These are phyloP conservation scores for Otatea glauca DNA, from an alignment of 176 grass and related monocot species.

Conservation along the genomic window DNA sequence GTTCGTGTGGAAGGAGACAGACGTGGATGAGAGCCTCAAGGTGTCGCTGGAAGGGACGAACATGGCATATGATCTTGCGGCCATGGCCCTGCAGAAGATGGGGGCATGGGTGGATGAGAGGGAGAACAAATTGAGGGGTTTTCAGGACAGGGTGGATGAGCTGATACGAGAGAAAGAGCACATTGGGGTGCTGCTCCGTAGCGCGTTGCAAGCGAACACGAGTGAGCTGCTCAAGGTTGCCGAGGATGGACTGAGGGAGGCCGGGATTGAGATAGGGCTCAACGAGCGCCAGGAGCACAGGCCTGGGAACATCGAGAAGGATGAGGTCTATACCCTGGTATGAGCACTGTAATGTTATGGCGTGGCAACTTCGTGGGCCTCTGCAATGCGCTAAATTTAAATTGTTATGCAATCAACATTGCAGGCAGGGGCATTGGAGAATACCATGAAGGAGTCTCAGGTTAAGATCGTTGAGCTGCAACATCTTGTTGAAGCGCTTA, in stretches of 20 bases:
- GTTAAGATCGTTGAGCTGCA: slow-evolving; percentile 90
- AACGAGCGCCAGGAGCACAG: slow-evolving; percentile 46
- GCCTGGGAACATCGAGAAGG: slow-evolving; percentile 53
- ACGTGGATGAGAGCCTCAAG: slow-evolving; percentile 79
- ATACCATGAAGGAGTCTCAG: slow-evolving; percentile 94
- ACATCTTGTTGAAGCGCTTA: slow-evolving; percentile 94
- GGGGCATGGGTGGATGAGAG: slow-evolving; percentile 52
- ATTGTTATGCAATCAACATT: slow-evolving; percentile 24
- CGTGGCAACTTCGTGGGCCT: not conserved
- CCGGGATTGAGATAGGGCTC: slow-evolving; percentile 76
- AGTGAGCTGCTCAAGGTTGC: slow-evolving; percentile 82
- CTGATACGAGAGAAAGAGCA: slow-evolving; percentile 77
- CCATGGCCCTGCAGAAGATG: slow-evolving; percentile 63
- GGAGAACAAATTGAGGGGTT: slow-evolving; percentile 43
- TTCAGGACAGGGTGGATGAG: slow-evolving; percentile 63
- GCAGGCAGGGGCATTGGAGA: slow-evolving; percentile 92
- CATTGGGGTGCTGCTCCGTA: slow-evolving; percentile 82
- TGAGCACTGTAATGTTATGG: not conserved
- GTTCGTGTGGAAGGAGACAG: slow-evolving; percentile 76
- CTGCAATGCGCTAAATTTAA: slow-evolving; percentile 25
- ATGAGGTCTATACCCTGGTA: slow-evolving; percentile 91
- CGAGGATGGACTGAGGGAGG: slow-evolving; percentile 80
- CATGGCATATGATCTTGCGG: slow-evolving; percentile 60
- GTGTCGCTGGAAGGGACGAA: slow-evolving; percentile 68
- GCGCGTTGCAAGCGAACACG: slow-evolving; percentile 67